phyloP scores from a whole-genome alignment of 2,329 filamentous ascomycete species.

The Talaromyces amestolkiae region DNA sequence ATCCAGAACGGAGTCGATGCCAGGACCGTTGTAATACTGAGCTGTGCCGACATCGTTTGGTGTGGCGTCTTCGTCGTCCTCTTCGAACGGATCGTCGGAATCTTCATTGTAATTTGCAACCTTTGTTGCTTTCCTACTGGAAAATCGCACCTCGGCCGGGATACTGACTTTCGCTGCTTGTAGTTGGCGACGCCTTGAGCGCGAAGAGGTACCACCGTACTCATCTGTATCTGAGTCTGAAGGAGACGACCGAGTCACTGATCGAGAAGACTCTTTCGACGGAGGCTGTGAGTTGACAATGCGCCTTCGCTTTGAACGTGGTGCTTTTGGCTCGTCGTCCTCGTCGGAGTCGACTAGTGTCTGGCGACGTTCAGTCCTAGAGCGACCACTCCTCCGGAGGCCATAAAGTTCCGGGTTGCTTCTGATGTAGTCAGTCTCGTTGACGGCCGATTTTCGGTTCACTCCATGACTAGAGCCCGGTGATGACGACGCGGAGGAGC shows the following conservation, averaged over 20 bases:
- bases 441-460: slow-evolving; percentile 70
- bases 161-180: slow-evolving; percentile 63
- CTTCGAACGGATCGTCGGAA: slow-evolving; percentile 58
- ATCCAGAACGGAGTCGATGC: slow-evolving; percentile 87
- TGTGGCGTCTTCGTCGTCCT: slow-evolving; percentile 59
- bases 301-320: slow-evolving; percentile 50
- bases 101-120: slow-evolving; percentile 68
- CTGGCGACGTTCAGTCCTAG: slow-evolving; percentile 57
- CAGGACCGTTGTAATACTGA: slow-evolving; percentile 74
- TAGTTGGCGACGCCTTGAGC: slow-evolving; percentile 69
- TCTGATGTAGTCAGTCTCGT: slow-evolving; percentile 79
- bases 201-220: slow-evolving; percentile 74
- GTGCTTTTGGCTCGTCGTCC: slow-evolving; percentile 67
- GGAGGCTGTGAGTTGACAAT: slow-evolving; percentile 52
- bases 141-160: slow-evolving; percentile 84
- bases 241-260: slow-evolving; percentile 59
- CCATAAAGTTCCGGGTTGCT: slow-evolving; percentile 95
- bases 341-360: slow-evolving; percentile 57
- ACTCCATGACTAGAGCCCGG: slow-evolving; percentile 65
- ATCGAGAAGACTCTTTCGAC: slow-evolving; percentile 46
- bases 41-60: slow-evolving; percentile 69
- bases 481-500: slow-evolving; percentile 56
- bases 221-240: slow-evolving; percentile 67
- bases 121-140: slow-evolving; percentile 77
- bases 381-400: slow-evolving; percentile 78